Evolutionary conservation across 2,329 filamentous ascomycete species (phyloP).

Genomic region (Sporothrix globosa): DNA sequence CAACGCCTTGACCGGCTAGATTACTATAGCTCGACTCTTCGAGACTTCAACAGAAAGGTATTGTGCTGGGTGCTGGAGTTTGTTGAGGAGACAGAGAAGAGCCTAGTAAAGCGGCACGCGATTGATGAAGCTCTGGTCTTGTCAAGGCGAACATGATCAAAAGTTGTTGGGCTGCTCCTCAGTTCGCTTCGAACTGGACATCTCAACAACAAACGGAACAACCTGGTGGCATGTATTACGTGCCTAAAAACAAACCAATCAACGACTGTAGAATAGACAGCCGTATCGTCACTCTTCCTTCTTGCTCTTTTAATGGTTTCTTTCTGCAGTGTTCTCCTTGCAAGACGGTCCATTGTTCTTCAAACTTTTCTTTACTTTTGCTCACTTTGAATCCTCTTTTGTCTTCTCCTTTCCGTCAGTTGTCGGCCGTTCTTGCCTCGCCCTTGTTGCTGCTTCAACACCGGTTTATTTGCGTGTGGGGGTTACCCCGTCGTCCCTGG

Average conservation of each 20-base stretch:
- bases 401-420: not conserved
- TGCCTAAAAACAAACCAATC: not conserved
- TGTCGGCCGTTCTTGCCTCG: not conserved
- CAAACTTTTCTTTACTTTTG: not conserved
- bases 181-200: not conserved
- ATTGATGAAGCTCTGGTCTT: not conserved
- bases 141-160: not conserved
- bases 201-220: not conserved
- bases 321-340: not conserved
- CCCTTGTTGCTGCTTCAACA: constrained; percentile 14
- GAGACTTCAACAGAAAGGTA: not conserved
- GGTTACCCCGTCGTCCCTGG: constrained; percentile 6
- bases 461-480: constrained; percentile 28
- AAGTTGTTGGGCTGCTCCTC: not conserved
- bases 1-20: not conserved
- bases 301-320: too few species aligned
- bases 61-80: constrained; percentile 14
- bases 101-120: not conserved
- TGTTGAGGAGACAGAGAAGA: not conserved
- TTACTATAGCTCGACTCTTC: not conserved
- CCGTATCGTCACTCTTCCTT: too few species aligned
- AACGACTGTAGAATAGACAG: too few species aligned
- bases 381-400: not conserved
- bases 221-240: not conserved
- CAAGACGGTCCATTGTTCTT: too few species aligned